Conservation (phyloP, 2,329 filamentous ascomycete genomes). For the Zasmidium citrigriseum region DNA sequence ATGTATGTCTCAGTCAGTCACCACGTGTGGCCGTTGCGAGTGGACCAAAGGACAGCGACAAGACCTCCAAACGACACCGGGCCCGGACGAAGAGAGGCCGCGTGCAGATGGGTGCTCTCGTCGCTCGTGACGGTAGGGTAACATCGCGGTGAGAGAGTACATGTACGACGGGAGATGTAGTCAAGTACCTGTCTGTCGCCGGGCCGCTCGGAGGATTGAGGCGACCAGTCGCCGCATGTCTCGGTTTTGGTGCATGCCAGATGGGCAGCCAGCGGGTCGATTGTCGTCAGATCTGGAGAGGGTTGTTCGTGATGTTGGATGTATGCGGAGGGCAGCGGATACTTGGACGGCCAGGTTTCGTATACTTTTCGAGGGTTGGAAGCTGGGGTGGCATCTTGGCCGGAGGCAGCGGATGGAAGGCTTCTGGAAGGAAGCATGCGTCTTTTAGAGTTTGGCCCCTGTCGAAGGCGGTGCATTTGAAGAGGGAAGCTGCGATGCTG, state of each 20-base stretch:
- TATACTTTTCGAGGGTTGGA: not conserved
- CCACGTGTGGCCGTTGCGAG: not conserved
- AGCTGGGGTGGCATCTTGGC: not conserved
- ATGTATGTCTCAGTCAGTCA: not conserved
- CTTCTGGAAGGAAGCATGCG: not conserved
- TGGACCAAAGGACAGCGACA: not conserved
- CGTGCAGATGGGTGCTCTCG: not conserved
- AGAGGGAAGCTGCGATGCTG: too few species aligned
- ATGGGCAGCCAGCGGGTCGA: not conserved
- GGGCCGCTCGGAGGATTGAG: not conserved
- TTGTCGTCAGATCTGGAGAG: not conserved
- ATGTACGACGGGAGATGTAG: not conserved
- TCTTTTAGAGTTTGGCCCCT: not conserved
- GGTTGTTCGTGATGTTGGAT: not conserved
- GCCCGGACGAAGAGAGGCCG: not conserved
- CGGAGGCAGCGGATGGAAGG: not conserved
- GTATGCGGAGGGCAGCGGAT: not conserved
- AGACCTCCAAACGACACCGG: too few species aligned
- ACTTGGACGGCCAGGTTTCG: not conserved
- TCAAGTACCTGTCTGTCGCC: not conserved
- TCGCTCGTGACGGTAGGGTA: not conserved
- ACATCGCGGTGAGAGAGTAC: not conserved
- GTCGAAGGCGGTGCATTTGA: not conserved
- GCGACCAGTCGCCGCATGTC: not conserved
- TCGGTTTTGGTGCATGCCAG: not conserved